phyloP scores from a whole-genome alignment of 495 filamentous ascomycete species.

The Penicillium crystallinum region DNA sequence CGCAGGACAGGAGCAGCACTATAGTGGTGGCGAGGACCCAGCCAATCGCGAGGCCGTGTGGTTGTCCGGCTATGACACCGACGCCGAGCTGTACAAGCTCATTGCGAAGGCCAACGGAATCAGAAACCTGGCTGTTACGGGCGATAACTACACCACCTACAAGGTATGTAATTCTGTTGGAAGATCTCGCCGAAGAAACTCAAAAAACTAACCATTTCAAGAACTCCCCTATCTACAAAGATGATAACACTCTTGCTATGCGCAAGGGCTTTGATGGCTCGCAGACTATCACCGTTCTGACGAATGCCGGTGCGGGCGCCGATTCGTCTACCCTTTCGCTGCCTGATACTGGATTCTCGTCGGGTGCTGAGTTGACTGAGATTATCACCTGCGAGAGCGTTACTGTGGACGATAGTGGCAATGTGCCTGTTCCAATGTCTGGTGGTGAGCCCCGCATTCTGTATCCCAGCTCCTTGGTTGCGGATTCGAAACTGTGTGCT shows the following conservation, averaged over 20 bases:
- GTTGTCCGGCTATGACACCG: conserved; percentile 59
- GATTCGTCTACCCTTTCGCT: conserved; percentile 45
- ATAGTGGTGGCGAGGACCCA: conserved; percentile 56
- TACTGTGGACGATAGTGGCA: conserved; percentile 31
- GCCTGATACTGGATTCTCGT: conserved; percentile 31
- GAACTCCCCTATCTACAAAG: conserved; percentile 52
- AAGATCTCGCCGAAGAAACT: neutral
- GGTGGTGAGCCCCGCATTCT: conserved; percentile 27
- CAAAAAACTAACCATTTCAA: conserved; percentile 12
- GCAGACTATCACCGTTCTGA: conserved; percentile 56
- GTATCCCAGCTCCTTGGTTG: conserved; percentile 16
- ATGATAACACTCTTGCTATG: conserved; percentile 54
- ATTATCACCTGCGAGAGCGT: conserved; percentile 38
- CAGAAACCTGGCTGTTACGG: conserved; percentile 46
- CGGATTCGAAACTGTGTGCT: neutral
- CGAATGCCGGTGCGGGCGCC: conserved; percentile 51
- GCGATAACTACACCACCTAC: conserved; percentile 46
- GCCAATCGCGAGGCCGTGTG: conserved; percentile 73
- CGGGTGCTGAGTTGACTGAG: conserved; percentile 37
- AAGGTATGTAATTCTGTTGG: conserved; percentile 14
- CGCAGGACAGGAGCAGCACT: conserved; percentile 72
- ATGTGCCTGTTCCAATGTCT: conserved; percentile 33
- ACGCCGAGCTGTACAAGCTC: conserved; percentile 56
- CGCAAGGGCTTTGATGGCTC: conserved; percentile 54
- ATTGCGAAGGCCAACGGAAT: conserved; percentile 56